These are phyloP conservation scores for Saprolegnia diclina DNA, from an alignment of 352 stramenopile species.

Conservation along the genomic window DNA sequence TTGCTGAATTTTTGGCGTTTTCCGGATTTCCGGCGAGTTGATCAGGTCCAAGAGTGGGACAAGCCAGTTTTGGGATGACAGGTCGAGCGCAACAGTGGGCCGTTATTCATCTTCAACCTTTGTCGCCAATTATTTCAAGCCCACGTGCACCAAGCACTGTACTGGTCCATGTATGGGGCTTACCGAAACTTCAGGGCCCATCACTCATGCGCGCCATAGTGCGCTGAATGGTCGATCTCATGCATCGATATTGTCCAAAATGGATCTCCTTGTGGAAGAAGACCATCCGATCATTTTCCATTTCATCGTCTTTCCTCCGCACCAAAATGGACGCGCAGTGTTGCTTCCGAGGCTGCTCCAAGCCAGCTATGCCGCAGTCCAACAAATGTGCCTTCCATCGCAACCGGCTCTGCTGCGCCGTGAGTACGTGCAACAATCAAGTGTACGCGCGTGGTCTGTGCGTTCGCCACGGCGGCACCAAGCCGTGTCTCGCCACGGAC, in stretches of 20 bases:
- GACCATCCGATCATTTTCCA: background rate
- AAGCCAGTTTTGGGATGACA: background rate
- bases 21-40: background rate
- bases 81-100: too few relatives aligned
- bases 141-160: background rate
- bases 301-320: background rate
- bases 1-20: too few relatives aligned
- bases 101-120: background rate
- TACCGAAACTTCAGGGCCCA: background rate
- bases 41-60: background rate
- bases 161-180: background rate
- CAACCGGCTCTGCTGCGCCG: constrained; percentile 48
- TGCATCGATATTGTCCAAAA: background rate
- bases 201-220: background rate
- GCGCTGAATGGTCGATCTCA: background rate
- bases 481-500: constrained; percentile 55
- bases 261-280: background rate
- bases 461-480: constrained; percentile 61
- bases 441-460: constrained; percentile 69
- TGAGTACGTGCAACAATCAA: constrained; percentile 71
- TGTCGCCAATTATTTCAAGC: background rate
- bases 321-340: background rate
- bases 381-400: constrained; percentile 21
- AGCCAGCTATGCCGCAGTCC: background rate
- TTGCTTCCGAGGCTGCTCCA: constrained; percentile 2